Evolutionary conservation across 2,329 filamentous ascomycete genomes (phyloP), one percentile per base, ranked within the genome.

Genomic region (Colletotrichum sp.): DNA sequence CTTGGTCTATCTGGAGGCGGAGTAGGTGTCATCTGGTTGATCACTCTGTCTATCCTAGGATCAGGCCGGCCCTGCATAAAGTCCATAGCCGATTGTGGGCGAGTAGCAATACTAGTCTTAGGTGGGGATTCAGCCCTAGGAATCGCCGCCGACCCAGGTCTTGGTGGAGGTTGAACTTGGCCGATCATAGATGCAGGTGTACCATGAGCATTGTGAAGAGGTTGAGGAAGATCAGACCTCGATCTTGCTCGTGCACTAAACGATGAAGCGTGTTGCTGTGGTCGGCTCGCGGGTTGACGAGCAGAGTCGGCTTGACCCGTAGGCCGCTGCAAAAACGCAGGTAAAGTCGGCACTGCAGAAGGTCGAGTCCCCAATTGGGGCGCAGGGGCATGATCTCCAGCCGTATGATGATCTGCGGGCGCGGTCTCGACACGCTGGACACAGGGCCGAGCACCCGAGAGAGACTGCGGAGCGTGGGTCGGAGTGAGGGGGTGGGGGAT

Each of bases 371-470:
- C 24, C 2, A 6, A 7, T 32, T 34, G 5, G 21, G 26, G 0
- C 13, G 3, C 15, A n/a, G 16, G 12, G 4, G 8, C 5, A n/a
- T 44, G 7, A 9, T 32, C 39, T 15, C 28, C 7, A 34, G 60
- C 44, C 2, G 2, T 18, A 2, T 26, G 62, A 18, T 44, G 32
- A 12, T 60, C 36, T 18, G 9, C 24, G 13, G 76, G 72, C 16
- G 66, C 69, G 6, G 76, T 77, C 28, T 60, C 66, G 26, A 76
- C 32, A 28, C 77, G 63, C 12, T 73, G 72, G 13, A 70, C 15
- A 7, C 30, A 21, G 1, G 76, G 76, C 9, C 76, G 66, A 60
- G 39, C 6, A 0, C 59, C 67, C 26, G 66, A n/a, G 16, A 67
- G 49, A 13, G 39, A 30, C 7, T 72, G 39, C 4, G 59, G 52